Conservation (phyloP, 768 basidiomycete species). For the Lactifluus pinguis region DNA sequence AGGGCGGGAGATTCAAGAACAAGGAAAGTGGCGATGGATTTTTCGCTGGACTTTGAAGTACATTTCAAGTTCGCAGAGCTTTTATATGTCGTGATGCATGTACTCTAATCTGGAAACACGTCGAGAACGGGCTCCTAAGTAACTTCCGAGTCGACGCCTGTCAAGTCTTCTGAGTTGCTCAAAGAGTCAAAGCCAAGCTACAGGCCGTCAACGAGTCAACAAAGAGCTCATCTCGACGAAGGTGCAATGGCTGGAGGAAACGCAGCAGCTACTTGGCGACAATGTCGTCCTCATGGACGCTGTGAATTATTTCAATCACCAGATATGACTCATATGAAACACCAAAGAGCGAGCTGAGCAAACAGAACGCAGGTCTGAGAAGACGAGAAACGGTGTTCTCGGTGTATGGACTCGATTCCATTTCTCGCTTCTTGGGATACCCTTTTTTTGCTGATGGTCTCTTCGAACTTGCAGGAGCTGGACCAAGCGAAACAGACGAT, state of each 20-base stretch:
- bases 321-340: slow-evolving; percentile 52
- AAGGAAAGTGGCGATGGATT: too few species aligned
- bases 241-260: slow-evolving; percentile 63
- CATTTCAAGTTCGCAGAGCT: too few species aligned
- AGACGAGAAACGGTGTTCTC: slow-evolving; percentile 43
- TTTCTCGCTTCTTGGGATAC: neutral
- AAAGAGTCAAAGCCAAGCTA: slow-evolving; percentile 49
- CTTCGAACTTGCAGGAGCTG: slow-evolving; percentile 43
- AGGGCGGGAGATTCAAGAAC: too few species aligned
- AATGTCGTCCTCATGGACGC: slow-evolving; percentile 66
- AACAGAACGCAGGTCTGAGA: slow-evolving; percentile 41
- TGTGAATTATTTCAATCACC: slow-evolving; percentile 52
- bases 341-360: slow-evolving; percentile 53
- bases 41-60: too few species aligned
- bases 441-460: neutral
- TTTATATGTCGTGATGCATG: slow-evolving; percentile 36
- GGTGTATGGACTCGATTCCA: slow-evolving; percentile 32
- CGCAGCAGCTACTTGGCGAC: slow-evolving; percentile 52
- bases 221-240: slow-evolving; percentile 60
- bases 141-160: slow-evolving; percentile 55
- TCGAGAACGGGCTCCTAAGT: too few species aligned
- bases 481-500: slow-evolving; percentile 58
- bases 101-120: slow-evolving; percentile 36
- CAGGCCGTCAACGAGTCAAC: slow-evolving; percentile 48
- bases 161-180: slow-evolving; percentile 56